These are phyloP conservation scores for Aspergillus funiculosus DNA, from an alignment of 495 filamentous ascomycete species.

Conservation along the genomic window DNA sequence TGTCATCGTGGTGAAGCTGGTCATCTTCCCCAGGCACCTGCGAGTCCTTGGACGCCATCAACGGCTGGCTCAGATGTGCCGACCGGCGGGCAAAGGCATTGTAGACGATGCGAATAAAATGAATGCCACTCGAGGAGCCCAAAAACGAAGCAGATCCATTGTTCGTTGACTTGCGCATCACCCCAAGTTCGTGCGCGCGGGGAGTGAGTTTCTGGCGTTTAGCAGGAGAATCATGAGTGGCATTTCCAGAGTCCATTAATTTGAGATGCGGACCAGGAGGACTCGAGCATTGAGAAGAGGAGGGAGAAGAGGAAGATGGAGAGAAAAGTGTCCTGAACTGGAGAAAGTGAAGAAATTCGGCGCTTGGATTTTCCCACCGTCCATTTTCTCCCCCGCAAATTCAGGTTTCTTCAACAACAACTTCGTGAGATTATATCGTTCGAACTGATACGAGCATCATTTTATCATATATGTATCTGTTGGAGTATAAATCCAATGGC, in stretches of 20 bases:
- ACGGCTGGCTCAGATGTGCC: constrained; percentile 27
- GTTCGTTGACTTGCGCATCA: constrained; percentile 35
- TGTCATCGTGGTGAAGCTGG: constrained; percentile 25
- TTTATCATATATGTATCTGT: constrained; percentile 2
- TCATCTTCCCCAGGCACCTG: constrained; percentile 46
- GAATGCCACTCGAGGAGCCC: constrained; percentile 48
- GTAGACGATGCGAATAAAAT: constrained; percentile 45
- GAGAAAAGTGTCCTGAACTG: background rate
- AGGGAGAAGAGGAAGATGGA: background rate
- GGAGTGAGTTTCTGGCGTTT: constrained; percentile 33
- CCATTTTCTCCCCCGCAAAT: constrained; percentile 9
- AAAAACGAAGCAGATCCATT: constrained; percentile 37
- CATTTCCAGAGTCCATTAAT: constrained; percentile 10
- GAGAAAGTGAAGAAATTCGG: background rate
- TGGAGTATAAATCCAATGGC: constrained; percentile 1
- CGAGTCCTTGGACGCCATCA: constrained; percentile 23
- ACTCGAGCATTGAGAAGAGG: background rate
- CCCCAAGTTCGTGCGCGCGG: constrained; percentile 32
- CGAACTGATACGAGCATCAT: too few species aligned
- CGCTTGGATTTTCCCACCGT: constrained; percentile 11
- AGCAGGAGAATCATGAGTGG: constrained; percentile 10
- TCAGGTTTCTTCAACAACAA: background rate
- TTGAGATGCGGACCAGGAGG: background rate
- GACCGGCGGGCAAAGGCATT: constrained; percentile 39
- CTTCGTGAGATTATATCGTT: too few species aligned